Percentiles rank a stretch among this genome's conserved stretches.
Conservation (phyloP, 768 basidiomycete species). For the Phylloporus sp. region DNA sequence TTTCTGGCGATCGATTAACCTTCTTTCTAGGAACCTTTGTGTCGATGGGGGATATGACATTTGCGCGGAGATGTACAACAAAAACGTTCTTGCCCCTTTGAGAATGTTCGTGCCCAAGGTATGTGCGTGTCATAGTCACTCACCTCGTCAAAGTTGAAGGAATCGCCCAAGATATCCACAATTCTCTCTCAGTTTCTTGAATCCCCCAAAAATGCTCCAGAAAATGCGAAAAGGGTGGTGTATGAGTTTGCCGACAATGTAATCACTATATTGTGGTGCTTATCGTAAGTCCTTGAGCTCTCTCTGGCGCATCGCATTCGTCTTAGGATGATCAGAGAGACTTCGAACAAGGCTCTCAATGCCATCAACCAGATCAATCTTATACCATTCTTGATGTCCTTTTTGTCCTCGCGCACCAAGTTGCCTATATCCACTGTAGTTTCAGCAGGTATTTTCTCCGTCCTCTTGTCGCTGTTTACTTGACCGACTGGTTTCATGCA, state of each 20-base stretch:
- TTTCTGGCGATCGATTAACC: conserved; percentile 6
- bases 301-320: neutral
- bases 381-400: conserved; percentile 85
- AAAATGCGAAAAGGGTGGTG: conserved; percentile 68
- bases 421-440: conserved; percentile 68
- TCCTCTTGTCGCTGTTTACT: neutral
- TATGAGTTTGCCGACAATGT: conserved; percentile 90
- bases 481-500: conserved; percentile 25
- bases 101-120: conserved; percentile 78
- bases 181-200: conserved; percentile 65
- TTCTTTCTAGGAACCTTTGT: conserved; percentile 68
- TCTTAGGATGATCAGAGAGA: conserved; percentile 55
- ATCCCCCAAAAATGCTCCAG: conserved; percentile 55
- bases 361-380: conserved; percentile 80
- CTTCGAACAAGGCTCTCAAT: conserved; percentile 77
- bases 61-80: conserved; percentile 96
- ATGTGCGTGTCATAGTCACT: conserved; percentile 1
- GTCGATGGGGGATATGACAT: conserved; percentile 95
- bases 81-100: conserved; percentile 78
- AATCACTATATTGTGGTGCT: conserved; percentile 89
- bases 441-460: conserved; percentile 61
- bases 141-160: neutral
- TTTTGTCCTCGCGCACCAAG: conserved; percentile 64
- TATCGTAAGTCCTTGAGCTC: conserved; percentile 67
- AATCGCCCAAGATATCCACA: conserved; percentile 58